Percentiles rank a stretch among this genome's conserved stretches.
phyloP scores from a whole-genome alignment of 768 basidiomycete genomes.

The Amylocystis lapponica region DNA sequence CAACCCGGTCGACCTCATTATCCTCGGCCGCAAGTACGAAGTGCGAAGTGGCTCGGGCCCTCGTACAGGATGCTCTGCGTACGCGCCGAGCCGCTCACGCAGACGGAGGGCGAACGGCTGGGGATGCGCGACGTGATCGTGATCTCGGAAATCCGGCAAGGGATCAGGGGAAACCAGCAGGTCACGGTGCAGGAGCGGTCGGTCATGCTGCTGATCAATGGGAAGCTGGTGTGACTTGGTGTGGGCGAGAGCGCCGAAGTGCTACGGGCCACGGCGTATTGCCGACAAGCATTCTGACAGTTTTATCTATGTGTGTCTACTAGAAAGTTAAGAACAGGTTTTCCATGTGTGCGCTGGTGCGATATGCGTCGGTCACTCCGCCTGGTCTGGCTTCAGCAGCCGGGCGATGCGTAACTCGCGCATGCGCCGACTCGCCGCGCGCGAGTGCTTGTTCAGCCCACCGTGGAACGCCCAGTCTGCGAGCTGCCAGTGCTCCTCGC shows the following conservation, averaged over 20 bases:
- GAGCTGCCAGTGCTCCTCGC: constrained; percentile 28
- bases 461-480: constrained; percentile 65
- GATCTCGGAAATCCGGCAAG: constrained; percentile 12
- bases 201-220: constrained; percentile 1
- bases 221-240: background rate
- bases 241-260: no score
- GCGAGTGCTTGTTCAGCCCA: constrained; percentile 67
- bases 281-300: background rate
- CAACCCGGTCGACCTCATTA: constrained; percentile 16
- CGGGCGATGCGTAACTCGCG: constrained; percentile 43
- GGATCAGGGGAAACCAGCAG: background rate
- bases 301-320: no score
- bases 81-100: constrained; percentile 12
- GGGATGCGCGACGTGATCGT: constrained; percentile 15
- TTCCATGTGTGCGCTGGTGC: no score
- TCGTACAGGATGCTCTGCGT: constrained; percentile 11
- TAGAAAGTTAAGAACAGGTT: no score
- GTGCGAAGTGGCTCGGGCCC: constrained; percentile 9
- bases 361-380: no score
- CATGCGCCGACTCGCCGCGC: constrained; percentile 47
- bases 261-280: background rate
- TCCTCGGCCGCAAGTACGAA: constrained; percentile 12
- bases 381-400: constrained; percentile 19
- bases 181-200: constrained; percentile 4
- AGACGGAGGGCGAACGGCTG: constrained; percentile 12